Evolutionary conservation across 2,329 filamentous ascomycete species (phyloP).

Genomic region (Colletotrichum lentis): DNA sequence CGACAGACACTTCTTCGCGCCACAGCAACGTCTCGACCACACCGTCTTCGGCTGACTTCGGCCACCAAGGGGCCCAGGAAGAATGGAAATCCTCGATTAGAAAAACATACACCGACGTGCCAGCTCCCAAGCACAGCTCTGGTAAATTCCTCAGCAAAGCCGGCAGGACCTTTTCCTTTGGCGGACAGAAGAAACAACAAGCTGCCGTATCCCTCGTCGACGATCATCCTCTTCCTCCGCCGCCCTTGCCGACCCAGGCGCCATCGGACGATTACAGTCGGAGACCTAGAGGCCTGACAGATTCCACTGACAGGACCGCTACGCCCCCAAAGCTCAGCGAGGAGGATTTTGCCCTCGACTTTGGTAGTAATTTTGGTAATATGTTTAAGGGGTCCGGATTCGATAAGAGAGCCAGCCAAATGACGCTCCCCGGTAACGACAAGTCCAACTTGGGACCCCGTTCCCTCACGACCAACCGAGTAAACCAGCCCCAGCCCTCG

Average conservation of each 20-base stretch:
- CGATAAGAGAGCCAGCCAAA: slow-evolving; percentile 62
- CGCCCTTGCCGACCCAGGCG: slow-evolving; percentile 49
- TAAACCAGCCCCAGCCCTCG: slow-evolving; percentile 53
- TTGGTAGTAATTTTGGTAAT: slow-evolving; percentile 66
- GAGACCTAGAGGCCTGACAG: slow-evolving; percentile 60
- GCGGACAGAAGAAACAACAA: slow-evolving; percentile 61
- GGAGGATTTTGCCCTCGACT: slow-evolving; percentile 57
- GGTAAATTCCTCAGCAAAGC: slow-evolving; percentile 63
- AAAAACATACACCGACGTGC: slow-evolving; percentile 52
- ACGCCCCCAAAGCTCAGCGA: slow-evolving; percentile 59
- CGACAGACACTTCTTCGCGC: slow-evolving; percentile 67
- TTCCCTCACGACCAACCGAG: slow-evolving; percentile 57
- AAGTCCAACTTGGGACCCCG: slow-evolving; percentile 47
- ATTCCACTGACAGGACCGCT: slow-evolving; percentile 62
- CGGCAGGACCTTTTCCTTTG: slow-evolving; percentile 68
- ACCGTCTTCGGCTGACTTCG: slow-evolving; percentile 63
- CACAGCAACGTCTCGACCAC: slow-evolving; percentile 70
- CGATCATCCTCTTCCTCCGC: slow-evolving; percentile 48
- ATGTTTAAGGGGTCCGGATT: slow-evolving; percentile 60
- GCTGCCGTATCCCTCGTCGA: slow-evolving; percentile 50
- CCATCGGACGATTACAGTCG: slow-evolving; percentile 44
- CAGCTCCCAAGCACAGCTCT: slow-evolving; percentile 57
- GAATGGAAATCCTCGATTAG: slow-evolving; percentile 51
- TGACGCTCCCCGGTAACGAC: slow-evolving; percentile 55
- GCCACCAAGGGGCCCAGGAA: slow-evolving; percentile 49